These are phyloP conservation scores for Penicillium desertorum DNA, from an alignment of 495 filamentous ascomycete genomes.

Conservation along the genomic window DNA sequence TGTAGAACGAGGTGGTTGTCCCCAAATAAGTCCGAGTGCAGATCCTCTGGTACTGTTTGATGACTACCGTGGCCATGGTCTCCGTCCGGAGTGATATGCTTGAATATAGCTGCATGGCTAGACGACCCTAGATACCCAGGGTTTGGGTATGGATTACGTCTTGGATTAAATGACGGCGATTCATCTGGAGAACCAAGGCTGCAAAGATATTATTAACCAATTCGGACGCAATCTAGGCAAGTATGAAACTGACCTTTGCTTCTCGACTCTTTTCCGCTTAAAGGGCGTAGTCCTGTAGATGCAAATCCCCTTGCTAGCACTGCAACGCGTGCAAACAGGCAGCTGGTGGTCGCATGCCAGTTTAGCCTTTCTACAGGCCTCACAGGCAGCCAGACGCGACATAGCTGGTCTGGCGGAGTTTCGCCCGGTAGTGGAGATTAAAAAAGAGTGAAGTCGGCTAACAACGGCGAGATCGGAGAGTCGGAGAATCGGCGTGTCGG, in stretches of 20 bases:
- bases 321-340: conserved; percentile 42
- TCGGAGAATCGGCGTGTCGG: conserved; percentile 19
- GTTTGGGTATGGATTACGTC: conserved; percentile 41
- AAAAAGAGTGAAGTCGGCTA: conserved; percentile 23
- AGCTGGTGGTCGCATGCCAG: conserved; percentile 43
- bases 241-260: conserved; percentile 20
- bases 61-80: conserved; percentile 14
- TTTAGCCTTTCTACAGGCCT: conserved; percentile 44
- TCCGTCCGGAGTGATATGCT: conserved; percentile 36
- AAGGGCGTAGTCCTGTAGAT: conserved; percentile 45
- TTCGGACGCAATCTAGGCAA: neutral
- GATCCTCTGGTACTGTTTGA: conserved; percentile 10
- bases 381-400: conserved; percentile 37
- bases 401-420: conserved; percentile 17
- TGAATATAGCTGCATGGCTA: conserved; percentile 44
- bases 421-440: conserved; percentile 11
- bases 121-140: conserved; percentile 46
- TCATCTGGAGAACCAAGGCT: conserved; percentile 23
- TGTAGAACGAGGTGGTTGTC: conserved; percentile 30
- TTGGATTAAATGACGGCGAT: conserved; percentile 27
- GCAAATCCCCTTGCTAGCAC: conserved; percentile 28
- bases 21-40: conserved; percentile 17
- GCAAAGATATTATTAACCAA: neutral
- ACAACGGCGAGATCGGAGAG: conserved; percentile 14
- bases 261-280: conserved; percentile 31